Base-by-base conservation (phyloP, 139 green algal species). In the Parachlorella kessleri region DNA sequence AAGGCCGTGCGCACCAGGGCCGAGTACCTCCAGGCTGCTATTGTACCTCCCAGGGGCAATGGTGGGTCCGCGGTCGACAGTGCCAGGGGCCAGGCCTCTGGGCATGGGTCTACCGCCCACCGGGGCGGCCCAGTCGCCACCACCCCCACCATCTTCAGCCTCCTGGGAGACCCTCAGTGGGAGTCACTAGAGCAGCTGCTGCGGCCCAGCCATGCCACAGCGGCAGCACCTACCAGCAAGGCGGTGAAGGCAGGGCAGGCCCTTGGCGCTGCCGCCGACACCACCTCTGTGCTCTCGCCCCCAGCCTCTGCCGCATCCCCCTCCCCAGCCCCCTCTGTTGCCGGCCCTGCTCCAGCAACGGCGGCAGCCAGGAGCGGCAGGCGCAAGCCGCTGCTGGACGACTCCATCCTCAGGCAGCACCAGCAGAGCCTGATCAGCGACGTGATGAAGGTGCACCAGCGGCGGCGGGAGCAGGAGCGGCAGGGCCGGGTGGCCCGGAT, bases 381-480 rank as follows among this genome's bases (percentile, higher is more conserved):
- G 33, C 38, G 35, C 2, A 76, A 73, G 73, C 64, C 48, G 24
- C n/a, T 42, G 67, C 32, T 81, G 54, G 36, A 59, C 9, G 35
- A 72, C 30, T 63, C 79, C 28, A 81, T 77, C 38, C 66, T 84
- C 39, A 73, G 42, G 26, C 33, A 38, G 24, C 39, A 59, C 24
- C 66, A 81, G 23, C 78, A 53, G 48, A 76, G 59, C 37, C 41
- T 42, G 53, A 72, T 66, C 53, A 66, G 59, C 23, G 66, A 76
- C 14, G 66, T 81, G 23, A 30, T 55, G 65, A 38, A 36, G 33
- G 37, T 76, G 6, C 24, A 69, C 33, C 30, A 37, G 35, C 42
- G 70, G 9, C 70, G 70, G 6, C 69, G 36, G 70, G 70, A 55
- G 41, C 32, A 18, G 21, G 21, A 40, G 70, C 41, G 8, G 23